Evolutionary conservation across 495 filamentous ascomycete genomes (phyloP), one percentile per base, ranked within the genome.

Genomic region (Chlorociboria aeruginascens): DNA sequence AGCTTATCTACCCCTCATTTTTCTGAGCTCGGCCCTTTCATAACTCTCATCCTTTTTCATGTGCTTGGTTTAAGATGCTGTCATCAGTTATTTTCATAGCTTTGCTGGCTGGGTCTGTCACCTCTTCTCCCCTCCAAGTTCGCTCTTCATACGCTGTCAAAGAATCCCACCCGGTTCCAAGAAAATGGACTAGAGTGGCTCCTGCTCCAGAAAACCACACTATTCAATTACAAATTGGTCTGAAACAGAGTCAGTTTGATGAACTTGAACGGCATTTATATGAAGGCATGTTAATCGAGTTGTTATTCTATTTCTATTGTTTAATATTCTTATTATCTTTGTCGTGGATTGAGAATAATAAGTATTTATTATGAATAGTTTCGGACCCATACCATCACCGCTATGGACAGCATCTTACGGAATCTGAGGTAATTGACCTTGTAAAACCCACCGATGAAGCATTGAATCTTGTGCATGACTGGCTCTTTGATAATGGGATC

Each of bases 161-260:
- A 51, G 76, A 80, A 35, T 55, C 62, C 29, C 73, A 77, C 50
- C 43, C 54, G 45, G 66, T 72, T 11, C 75, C 76, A 20, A 55
- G 51, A 25, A 59, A 62, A 43, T 80, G 76, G 76, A 61, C 51
- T 7, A 54, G 58, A 16, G 51, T 70, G 33, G 66, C 63, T 38
- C 62, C 66, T 25, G 72, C 74, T 6, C 64, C 73, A 2, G 62
- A 20, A n/a, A 20, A 50, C 12, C 43, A 49, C 31, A 44, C 52
- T 3, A 34, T 78, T 2, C 69, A 73, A 6, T 64, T 79, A 20
- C 66, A 71, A 25, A 75, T 79, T 47, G 75, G 70, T 11, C 49
- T 79, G 50, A 67, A 62, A 16, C 75, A 79, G 54, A 61, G 61
- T 20, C 73, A 76, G 38, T 45, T 76, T 14, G 68, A 73, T 32